Evolutionary conservation across 202 grass and related monocot species (phyloP).

Genomic region (Schoenoplectus triqueter): DNA sequence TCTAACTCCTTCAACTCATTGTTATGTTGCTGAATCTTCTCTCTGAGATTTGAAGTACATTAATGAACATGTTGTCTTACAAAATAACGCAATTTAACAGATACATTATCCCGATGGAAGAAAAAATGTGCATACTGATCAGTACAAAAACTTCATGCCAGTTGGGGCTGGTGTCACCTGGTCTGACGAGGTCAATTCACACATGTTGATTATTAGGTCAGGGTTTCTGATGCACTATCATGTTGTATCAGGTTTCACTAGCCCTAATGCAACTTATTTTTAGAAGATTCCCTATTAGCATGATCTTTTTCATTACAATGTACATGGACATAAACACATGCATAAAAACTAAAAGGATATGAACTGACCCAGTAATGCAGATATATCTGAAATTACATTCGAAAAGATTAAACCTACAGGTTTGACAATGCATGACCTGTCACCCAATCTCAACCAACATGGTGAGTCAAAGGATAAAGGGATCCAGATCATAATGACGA

Average conservation of each 20-base stretch:
- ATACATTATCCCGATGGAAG: background rate
- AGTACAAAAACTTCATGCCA: background rate
- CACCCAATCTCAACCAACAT: constrained; percentile 17
- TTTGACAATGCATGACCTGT: constrained; percentile 29
- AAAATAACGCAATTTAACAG: background rate
- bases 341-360: no score
- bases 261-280: constrained; percentile 8
- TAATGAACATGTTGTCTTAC: background rate
- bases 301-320: background rate
- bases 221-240: constrained; percentile 1
- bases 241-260: constrained; percentile 1
- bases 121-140: background rate
- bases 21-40: constrained; percentile 67
- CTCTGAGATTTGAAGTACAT: constrained; percentile 51
- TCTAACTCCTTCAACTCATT: constrained; percentile 71
- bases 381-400: no score
- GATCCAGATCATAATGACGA: no score
- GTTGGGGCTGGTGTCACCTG: background rate
- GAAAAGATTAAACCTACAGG: background rate
- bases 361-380: no score
- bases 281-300: background rate
- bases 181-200: background rate
- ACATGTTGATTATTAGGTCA: constrained; percentile 9
- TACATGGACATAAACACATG: no score
- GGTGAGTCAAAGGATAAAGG: background rate